Base-by-base conservation (phyloP, 441 rosid species). In the Syzygium syzygioides region DNA sequence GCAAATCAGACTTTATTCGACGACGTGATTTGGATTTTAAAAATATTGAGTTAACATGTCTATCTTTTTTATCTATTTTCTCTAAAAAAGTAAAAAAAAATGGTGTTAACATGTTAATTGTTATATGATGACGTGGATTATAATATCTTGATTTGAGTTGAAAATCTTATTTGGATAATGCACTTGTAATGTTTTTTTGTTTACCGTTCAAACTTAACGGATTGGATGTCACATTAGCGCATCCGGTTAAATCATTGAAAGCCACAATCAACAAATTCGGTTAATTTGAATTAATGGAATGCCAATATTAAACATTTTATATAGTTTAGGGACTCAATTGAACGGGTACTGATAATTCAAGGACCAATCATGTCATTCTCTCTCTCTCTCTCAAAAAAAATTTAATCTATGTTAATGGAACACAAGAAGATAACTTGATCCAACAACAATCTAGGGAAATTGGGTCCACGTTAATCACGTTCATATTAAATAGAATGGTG, bases 1-100 rank as follows among this genome's bases (percentile, higher is more conserved):
- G 0, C 50, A 37, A 37, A 37, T 71, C 0, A 0, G 4, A 41
- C 1, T 4, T 37, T 19, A 37, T 34, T 37, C 20, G 28, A 37
- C 3, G 4, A 71, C 13, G 1, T 37, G 6, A 3, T 1, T 71
- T 11, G 41, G 48, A 45, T 45, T 45, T 71, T 71, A 71, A 5
- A 71, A 68, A 68, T 32, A 7, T 45, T 7, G 79, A 32, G 45
- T 32, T 3, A 66, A 66, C 14, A 19, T 18, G 45, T 32, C 2
- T 25, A 32, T 68, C 1, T 32, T 68, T 68, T 32, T 66, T 4
- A 9, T 66, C 7, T 6, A 66, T 66, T 11, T 66, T 4, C 25
- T 66, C 18, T 4, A 2, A 2, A 14, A 32, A 68, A 32, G 7
- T 11, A 9, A 18, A 66, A 9, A 1, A 18, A 32, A 32, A 1